A percentile compares a stretch with the other conserved stretches of the same genome.
These are phyloP conservation scores for Lasiosphaeriaceae sp. DNA, from an alignment of 495 filamentous ascomycete species.

Conservation along the genomic window DNA sequence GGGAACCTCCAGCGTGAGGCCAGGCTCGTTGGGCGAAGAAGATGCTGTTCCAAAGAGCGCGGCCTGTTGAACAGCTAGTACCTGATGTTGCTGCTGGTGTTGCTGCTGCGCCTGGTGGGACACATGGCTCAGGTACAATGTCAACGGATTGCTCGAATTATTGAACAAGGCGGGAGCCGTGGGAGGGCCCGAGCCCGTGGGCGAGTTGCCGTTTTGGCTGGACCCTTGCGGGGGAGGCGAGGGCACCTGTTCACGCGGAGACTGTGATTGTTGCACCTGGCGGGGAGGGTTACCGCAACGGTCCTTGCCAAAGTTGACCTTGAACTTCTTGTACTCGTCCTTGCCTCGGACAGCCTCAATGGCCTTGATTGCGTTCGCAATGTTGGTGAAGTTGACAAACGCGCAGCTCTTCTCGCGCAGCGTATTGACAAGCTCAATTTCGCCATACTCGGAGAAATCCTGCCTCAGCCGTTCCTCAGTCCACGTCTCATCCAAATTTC, in stretches of 20 bases:
- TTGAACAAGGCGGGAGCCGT: slow-evolving; percentile 65
- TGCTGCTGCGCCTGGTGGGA: slow-evolving; percentile 75
- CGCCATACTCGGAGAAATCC: slow-evolving; percentile 96
- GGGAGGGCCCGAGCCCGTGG: slow-evolving; percentile 37
- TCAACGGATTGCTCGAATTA: slow-evolving; percentile 81
- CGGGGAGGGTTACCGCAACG: slow-evolving; percentile 94
- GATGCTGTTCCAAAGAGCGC: slow-evolving; percentile 56
- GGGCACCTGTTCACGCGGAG: slow-evolving; percentile 56
- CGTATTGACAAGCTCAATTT: slow-evolving; percentile 96
- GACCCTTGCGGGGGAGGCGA: slow-evolving; percentile 60
- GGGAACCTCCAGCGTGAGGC: slow-evolving; percentile 49
- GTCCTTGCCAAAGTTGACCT: slow-evolving; percentile 99
- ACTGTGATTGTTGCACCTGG: slow-evolving; percentile 59
- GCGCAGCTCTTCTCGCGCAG: slow-evolving; percentile 98
- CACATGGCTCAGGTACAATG: slow-evolving; percentile 88
- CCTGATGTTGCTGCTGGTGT: slow-evolving; percentile 65
- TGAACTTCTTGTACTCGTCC: slow-evolving; percentile 96
- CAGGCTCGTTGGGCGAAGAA: slow-evolving; percentile 48
- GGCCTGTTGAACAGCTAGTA: slow-evolving; percentile 56
- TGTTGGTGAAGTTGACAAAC: slow-evolving; percentile 99
- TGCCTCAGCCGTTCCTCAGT: slow-evolving; percentile 91
- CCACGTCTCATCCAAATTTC: slow-evolving; percentile 96
- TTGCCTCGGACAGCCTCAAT: slow-evolving; percentile 92
- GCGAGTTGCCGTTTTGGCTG: slow-evolving; percentile 53
- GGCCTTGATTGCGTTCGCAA: slow-evolving; percentile 98